These are phyloP conservation scores for Trichoderma asperellum DNA, from an alignment of 2,329 filamentous ascomycete genomes.

Conservation along the genomic window DNA sequence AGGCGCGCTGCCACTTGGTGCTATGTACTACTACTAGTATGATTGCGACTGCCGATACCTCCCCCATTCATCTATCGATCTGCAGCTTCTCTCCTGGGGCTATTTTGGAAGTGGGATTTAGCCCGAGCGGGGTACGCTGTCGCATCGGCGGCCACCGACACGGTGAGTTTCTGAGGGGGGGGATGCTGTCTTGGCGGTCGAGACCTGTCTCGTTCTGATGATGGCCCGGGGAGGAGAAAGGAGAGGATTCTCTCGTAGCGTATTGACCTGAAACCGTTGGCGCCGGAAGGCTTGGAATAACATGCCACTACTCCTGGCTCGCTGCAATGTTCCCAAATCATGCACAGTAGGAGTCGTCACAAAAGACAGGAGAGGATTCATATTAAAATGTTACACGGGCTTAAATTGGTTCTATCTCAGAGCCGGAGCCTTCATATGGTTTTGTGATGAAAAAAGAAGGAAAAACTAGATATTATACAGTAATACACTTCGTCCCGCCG, in stretches of 20 bases:
- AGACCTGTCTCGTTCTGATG: conserved; percentile 11
- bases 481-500: conserved; percentile 37
- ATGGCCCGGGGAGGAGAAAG: not conserved
- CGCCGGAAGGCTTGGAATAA: not conserved
- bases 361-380: not conserved
- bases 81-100: conserved; percentile 11
- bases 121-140: conserved; percentile 27
- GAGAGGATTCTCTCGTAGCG: not conserved
- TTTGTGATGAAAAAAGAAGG: not conserved
- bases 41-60: conserved; percentile 11
- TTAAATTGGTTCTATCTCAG: conserved; percentile 30
- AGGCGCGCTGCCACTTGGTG: conserved; percentile 31
- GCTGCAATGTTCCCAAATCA: not conserved
- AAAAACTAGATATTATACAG: conserved; percentile 37
- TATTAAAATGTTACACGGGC: conserved; percentile 27
- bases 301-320: not conserved
- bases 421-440: conserved; percentile 28
- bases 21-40: conserved; percentile 26
- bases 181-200: conserved; percentile 4
- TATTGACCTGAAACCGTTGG: not conserved
- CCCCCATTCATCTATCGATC: conserved; percentile 20
- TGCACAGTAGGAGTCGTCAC: not conserved
- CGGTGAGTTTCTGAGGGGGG: conserved; percentile 11
- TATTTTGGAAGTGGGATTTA: conserved; percentile 13
- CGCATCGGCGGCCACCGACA: conserved; percentile 20